Conservation (phyloP, 257 asterid genomes). For the Henckelia pumila region DNA sequence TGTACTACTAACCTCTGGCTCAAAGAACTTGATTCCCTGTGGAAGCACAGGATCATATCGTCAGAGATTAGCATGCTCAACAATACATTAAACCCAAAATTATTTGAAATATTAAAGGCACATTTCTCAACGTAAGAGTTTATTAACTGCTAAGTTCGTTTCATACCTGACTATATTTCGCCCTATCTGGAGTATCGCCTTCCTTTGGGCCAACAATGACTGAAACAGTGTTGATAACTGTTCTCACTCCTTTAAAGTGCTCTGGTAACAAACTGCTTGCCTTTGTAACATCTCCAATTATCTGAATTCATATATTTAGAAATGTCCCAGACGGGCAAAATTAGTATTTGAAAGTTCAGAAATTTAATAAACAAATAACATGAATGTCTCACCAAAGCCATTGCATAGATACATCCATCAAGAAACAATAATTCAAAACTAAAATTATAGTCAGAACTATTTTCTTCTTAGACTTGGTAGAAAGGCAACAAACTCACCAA, state of each 20-base stretch:
- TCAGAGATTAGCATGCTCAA: conserved; percentile 16
- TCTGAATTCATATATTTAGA: conserved; percentile 35
- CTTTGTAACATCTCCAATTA: conserved; percentile 86
- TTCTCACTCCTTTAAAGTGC: conserved; percentile 77
- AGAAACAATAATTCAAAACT: conserved; percentile 13
- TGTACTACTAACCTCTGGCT: conserved; percentile 79
- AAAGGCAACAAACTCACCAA: conserved; percentile 50
- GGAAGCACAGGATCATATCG: conserved; percentile 8
- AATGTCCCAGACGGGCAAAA: conserved; percentile 9
- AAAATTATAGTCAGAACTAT: not conserved
- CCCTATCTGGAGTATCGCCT: conserved; percentile 98
- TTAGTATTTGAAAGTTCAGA: not conserved
- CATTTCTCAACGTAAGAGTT: conserved; percentile 5
- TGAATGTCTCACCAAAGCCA: not conserved
- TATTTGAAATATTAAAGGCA: not conserved
- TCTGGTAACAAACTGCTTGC: conserved; percentile 76
- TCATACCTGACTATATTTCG: conserved; percentile 86
- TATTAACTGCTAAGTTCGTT: not conserved
- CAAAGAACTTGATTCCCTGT: conserved; percentile 98
- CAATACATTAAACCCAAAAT: conserved; percentile 11
- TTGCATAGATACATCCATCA: not conserved
- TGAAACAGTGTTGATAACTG: conserved; percentile 80
- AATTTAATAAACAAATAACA: not conserved
- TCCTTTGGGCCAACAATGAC: conserved; percentile 98
- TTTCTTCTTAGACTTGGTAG: not conserved